Conservation (phyloP, 192 early-diverging fungal species). For the Spizellomyces sp. region DNA sequence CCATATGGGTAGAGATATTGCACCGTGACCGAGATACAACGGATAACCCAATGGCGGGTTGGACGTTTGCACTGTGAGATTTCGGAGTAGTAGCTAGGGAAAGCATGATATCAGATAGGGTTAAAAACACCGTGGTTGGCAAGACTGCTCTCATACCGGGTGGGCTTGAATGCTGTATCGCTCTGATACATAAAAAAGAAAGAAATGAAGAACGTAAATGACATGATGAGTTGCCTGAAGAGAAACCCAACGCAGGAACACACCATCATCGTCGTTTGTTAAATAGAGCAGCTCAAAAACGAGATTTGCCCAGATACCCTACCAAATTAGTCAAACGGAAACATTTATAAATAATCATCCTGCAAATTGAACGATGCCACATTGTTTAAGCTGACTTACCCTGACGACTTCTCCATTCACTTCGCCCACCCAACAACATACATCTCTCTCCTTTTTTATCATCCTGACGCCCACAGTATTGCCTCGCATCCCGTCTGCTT, state of each 20-base stretch:
- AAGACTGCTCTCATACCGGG: constrained; percentile 12
- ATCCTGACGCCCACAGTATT: constrained; percentile 15
- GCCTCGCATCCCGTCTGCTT: background rate
- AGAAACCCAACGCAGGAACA: background rate
- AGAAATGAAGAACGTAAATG: background rate
- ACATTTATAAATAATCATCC: background rate
- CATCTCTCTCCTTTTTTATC: constrained; percentile 21
- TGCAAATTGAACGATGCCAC: too few relatives aligned
- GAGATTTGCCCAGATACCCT: constrained; percentile 54
- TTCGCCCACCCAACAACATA: constrained; percentile 7
- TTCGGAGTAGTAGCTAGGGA: constrained; percentile 38
- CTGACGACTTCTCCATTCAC: constrained; percentile 33
- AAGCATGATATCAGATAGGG: background rate
- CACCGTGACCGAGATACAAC: constrained; percentile 31
- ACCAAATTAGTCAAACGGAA: background rate
- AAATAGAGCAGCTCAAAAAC: constrained; percentile 47
- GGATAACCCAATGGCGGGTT: constrained; percentile 55
- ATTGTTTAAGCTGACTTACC: constrained; percentile 5
- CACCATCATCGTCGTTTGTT: constrained; percentile 56
- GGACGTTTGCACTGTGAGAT: constrained; percentile 46
- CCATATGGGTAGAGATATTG: background rate
- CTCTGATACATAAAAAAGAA: constrained; percentile 28
- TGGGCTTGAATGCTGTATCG: constrained; percentile 57
- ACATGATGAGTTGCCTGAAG: background rate
- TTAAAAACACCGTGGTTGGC: background rate